phyloP scores from a whole-genome alignment of 2,329 filamentous ascomycete genomes.

The Botrytis byssoidea region DNA sequence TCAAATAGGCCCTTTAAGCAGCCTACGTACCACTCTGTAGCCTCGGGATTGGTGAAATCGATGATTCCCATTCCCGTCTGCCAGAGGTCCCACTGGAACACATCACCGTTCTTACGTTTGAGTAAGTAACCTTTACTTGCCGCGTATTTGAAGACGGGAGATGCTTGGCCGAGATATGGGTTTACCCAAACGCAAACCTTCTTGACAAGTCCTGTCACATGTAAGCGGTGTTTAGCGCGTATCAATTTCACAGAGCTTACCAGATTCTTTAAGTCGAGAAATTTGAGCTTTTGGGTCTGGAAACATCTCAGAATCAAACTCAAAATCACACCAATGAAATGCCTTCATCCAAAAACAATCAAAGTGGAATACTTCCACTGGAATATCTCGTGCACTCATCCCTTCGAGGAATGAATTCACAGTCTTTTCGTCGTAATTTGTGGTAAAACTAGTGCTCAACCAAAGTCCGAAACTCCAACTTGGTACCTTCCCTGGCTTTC shows the following conservation, averaged over 20 bases:
- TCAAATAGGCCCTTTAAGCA: slow-evolving; percentile 56
- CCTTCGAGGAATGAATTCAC: slow-evolving; percentile 58
- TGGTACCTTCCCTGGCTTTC: slow-evolving; percentile 62
- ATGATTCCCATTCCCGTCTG: slow-evolving; percentile 62
- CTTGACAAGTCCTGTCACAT: slow-evolving; percentile 41
- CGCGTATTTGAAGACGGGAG: slow-evolving; percentile 56
- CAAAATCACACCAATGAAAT: slow-evolving; percentile 64
- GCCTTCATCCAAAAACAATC: slow-evolving; percentile 64
- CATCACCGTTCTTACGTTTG: slow-evolving; percentile 55
- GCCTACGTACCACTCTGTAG: slow-evolving; percentile 53
- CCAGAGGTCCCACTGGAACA: slow-evolving; percentile 66
- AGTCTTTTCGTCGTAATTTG: slow-evolving; percentile 58
- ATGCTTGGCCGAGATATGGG: slow-evolving; percentile 60
- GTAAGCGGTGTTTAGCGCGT: background rate
- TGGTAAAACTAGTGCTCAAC: slow-evolving; percentile 70
- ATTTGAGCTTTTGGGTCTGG: slow-evolving; percentile 58
- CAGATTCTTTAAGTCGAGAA: slow-evolving; percentile 50
- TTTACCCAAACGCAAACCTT: slow-evolving; percentile 62
- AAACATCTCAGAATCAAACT: slow-evolving; percentile 57
- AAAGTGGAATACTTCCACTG: slow-evolving; percentile 61
- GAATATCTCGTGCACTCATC: slow-evolving; percentile 55
- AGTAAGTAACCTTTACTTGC: slow-evolving; percentile 57
- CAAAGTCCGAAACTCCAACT: slow-evolving; percentile 75
- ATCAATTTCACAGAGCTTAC: slow-evolving; percentile 21
- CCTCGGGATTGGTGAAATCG: slow-evolving; percentile 62